Base-by-base conservation (phyloP, 345 rosid species). In the Rubroshorea leprosula region DNA sequence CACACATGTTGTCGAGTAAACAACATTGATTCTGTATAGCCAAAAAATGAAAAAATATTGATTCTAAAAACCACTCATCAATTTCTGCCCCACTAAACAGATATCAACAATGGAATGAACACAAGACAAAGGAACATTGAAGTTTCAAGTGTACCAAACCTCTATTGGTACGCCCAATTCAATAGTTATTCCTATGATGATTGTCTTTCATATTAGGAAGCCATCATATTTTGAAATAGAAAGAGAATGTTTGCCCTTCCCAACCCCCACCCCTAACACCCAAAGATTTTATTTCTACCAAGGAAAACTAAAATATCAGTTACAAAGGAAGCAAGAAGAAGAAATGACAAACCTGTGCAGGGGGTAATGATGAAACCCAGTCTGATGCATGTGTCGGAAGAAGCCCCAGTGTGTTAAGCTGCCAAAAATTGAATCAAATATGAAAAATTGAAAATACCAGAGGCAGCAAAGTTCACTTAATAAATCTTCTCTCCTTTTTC, bases 371-470 rank as follows among this genome's bases (percentile, higher is more conserved):
- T 59, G 97, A 94, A 54, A 94, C 99, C 99, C 99, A 94, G 50
- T 94, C 99, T 4, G 96, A 94, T 72, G 97, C 96, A 64, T 90
- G 95, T 15, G 97, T 94, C 25, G 99, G 99, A 64, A 94, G 96
- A 68, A 94, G 95, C 45, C 99, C 97, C 84, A 94, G 66, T 0
- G 96, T 77, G 79, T 94, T 94, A 45, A 94, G 95, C 99, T 94
- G 89, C 68, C 65, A 68, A 73, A 68, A 73, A 64, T 59, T 27
- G 39, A 71, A 73, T 46, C 5, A 54, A 25, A 45, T 39, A 55
- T 41, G 6, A 57, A 29, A 16, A 38, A 20, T 12, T 41, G 17
- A 29, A 7, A 47, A 29, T 19, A 29, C 13, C 14, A 23, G 15
- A 24, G 5, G 60, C 15, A 12, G 16, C 24, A 5, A 23, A 13